Percentiles rank a stretch among this genome's conserved stretches.
Conservation (phyloP, 2,329 filamentous ascomycete species). For the Myriosclerotinia scirpicola region DNA sequence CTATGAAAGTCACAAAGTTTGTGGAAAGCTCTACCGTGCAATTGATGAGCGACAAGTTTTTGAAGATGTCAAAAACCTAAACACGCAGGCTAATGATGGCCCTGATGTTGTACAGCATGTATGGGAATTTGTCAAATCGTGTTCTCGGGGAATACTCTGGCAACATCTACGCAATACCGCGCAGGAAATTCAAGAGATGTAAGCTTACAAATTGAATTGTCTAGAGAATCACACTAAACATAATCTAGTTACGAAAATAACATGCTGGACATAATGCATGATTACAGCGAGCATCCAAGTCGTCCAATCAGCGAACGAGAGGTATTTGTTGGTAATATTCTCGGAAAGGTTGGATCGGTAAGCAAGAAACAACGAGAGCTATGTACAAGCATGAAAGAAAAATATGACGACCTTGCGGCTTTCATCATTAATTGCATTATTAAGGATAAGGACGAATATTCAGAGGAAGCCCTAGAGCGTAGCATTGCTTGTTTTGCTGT, state of each 20-base stretch:
- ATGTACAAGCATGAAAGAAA: conserved; percentile 46
- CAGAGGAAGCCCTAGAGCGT: conserved; percentile 47
- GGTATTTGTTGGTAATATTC: conserved; percentile 58
- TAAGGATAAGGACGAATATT: conserved; percentile 42
- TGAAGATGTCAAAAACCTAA: conserved; percentile 32
- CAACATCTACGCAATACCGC: conserved; percentile 43
- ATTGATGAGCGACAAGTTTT: conserved; percentile 71
- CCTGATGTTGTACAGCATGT: conserved; percentile 39
- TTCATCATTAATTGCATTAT: conserved; percentile 48
- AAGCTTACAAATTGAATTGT: conserved; percentile 28
- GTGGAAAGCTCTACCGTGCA: conserved; percentile 69
- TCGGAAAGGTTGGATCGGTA: conserved; percentile 49
- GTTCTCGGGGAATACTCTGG: conserved; percentile 42
- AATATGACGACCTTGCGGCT: conserved; percentile 45
- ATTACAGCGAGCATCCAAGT: conserved; percentile 45
- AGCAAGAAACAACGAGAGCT: conserved; percentile 45
- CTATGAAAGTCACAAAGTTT: conserved; percentile 66
- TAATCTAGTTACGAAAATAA: conserved; percentile 52
- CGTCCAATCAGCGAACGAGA: conserved; percentile 51
- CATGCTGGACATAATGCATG: conserved; percentile 50
- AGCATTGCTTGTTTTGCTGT: conserved; percentile 52
- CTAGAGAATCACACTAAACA: background rate
- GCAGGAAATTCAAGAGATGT: conserved; percentile 49
- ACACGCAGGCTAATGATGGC: background rate
- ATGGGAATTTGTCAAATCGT: conserved; percentile 44